Evolutionary conservation across 306 rosid species (phyloP).

Genomic region (Quercus engelmannii): DNA sequence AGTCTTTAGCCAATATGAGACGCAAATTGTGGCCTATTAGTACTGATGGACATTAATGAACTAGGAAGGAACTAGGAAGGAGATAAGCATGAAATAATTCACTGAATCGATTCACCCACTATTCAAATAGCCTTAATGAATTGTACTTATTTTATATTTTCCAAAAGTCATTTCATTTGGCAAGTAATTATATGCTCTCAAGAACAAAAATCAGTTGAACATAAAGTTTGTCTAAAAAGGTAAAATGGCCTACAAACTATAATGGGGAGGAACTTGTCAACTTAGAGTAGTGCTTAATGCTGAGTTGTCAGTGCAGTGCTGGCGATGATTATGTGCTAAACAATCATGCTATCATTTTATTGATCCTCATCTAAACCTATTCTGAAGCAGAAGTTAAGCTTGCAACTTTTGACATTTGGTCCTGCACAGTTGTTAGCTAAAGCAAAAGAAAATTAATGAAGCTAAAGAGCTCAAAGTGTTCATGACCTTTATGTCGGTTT

Average conservation of each 20-base stretch:
- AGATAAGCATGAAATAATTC: background rate
- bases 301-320: background rate
- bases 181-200: too few species aligned
- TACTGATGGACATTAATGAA: background rate
- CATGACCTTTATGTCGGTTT: background rate
- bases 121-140: background rate
- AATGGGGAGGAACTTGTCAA: conserved; percentile 1
- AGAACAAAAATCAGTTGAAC: background rate
- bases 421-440: background rate
- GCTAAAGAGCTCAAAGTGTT: background rate
- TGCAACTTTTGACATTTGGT: background rate
- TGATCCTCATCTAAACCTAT: background rate
- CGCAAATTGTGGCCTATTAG: background rate
- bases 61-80: background rate
- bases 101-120: background rate
- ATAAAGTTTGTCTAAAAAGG: background rate
- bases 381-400: background rate
- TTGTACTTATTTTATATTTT: background rate
- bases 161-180: too few species aligned
- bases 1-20: background rate
- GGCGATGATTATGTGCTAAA: conserved; percentile 6
- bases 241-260: background rate
- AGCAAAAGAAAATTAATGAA: background rate
- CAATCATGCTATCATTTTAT: background rate
- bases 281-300: background rate